A percentile compares a stretch with the other conserved stretches of the same genome.
phyloP scores from a whole-genome alignment of 1,284 basidiomycete genomes.

The Boletus semigastroideus region DNA sequence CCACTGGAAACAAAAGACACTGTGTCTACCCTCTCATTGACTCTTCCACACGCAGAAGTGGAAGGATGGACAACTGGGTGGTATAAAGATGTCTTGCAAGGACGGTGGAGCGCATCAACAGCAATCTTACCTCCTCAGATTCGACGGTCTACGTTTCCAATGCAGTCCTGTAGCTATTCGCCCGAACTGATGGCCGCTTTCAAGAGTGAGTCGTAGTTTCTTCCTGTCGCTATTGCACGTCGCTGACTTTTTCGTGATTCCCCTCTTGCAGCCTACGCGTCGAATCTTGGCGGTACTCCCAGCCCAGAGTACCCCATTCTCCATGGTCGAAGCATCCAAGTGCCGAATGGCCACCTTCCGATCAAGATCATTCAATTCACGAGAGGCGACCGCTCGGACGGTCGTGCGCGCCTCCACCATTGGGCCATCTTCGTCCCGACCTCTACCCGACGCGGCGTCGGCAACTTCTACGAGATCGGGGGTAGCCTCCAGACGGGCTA shows the following conservation, averaged over 20 bases:
- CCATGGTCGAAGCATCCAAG: slow-evolving; percentile 7
- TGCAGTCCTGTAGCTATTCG: slow-evolving; percentile 3
- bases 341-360: slow-evolving; percentile 17
- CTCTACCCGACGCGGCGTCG: slow-evolving; percentile 19
- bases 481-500: slow-evolving; percentile 11
- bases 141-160: not conserved
- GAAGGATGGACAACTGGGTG: too few relatives aligned
- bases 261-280: slow-evolving; percentile 9
- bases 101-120: not conserved
- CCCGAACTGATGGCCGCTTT: slow-evolving; percentile 15
- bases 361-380: slow-evolving; percentile 19
- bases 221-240: not conserved
- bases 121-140: not conserved
- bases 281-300: not conserved
- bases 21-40: not conserved
- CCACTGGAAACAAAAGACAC: not conserved
- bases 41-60: not conserved
- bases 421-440: slow-evolving; percentile 29
- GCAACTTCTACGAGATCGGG: slow-evolving; percentile 23
- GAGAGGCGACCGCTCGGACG: slow-evolving; percentile 4
- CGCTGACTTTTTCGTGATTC: not conserved
- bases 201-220: slow-evolving; percentile 1
- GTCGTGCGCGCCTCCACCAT: slow-evolving; percentile 11
- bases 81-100: slow-evolving; percentile 7
- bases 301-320: slow-evolving; percentile 8